phyloP scores from a whole-genome alignment of 768 basidiomycete species.

The Sistotremastrum suecicum region DNA sequence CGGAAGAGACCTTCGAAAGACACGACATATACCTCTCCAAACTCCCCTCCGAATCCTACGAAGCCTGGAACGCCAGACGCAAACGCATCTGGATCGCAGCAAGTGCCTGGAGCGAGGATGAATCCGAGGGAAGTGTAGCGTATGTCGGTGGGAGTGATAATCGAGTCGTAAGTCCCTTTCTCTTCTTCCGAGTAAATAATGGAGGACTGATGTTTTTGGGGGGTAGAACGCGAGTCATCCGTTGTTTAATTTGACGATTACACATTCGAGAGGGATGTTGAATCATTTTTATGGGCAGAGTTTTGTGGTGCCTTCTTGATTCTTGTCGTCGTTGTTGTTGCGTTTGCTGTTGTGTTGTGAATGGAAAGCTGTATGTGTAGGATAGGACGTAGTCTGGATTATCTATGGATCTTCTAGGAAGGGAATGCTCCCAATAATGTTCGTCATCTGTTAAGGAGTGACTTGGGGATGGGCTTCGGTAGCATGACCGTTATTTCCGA shows the following conservation, averaged over 20 bases:
- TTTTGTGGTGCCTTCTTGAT: not conserved
- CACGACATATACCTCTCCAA: constrained; percentile 1
- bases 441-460: no score
- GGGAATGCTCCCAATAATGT: no score
- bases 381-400: no score
- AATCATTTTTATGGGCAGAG: constrained; percentile 56
- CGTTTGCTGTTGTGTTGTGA: no score
- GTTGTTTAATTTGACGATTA: constrained; percentile 58
- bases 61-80: constrained; percentile 21
- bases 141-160: constrained; percentile 49
- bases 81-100: constrained; percentile 36
- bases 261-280: constrained; percentile 55
- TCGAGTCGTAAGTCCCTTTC: constrained; percentile 35
- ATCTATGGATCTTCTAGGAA: no score
- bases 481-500: no score
- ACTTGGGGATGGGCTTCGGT: no score
- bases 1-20: not conserved
- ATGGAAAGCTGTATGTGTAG: no score
- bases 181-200: not conserved
- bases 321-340: no score
- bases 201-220: not conserved
- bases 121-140: constrained; percentile 27
- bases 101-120: constrained; percentile 56
- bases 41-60: constrained; percentile 13
- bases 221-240: constrained; percentile 75